These are phyloP conservation scores for Avena eriantha DNA, from an alignment of 176 grass and related monocot genomes.

Conservation along the genomic window DNA sequence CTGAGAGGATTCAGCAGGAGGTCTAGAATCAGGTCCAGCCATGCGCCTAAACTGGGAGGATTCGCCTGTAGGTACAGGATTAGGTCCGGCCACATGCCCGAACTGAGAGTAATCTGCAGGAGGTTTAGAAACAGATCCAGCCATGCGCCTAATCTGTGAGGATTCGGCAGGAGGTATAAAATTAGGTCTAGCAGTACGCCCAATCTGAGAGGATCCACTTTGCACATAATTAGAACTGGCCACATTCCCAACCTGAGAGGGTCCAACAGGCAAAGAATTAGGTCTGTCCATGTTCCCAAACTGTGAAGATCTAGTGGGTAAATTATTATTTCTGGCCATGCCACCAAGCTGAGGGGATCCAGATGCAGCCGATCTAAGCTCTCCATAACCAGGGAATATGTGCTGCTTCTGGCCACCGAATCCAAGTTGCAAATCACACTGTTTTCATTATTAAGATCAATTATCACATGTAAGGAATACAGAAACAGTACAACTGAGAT, in stretches of 20 bases:
- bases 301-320: conserved; percentile 49
- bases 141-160: conserved; percentile 53
- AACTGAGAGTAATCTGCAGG: conserved; percentile 54
- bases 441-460: conserved; percentile 42
- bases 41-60: conserved; percentile 55
- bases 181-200: conserved; percentile 44
- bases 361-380: conserved; percentile 39
- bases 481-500: conserved; percentile 21
- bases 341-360: conserved; percentile 47
- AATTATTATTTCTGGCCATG: conserved; percentile 50
- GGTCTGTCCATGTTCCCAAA: conserved; percentile 32
- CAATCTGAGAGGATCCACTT: conserved; percentile 50
- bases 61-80: conserved; percentile 45
- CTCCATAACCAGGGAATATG: conserved; percentile 49
- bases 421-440: conserved; percentile 65
- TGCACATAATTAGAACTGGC: conserved; percentile 34
- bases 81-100: conserved; percentile 35
- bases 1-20: conserved; percentile 51
- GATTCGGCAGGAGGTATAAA: conserved; percentile 48
- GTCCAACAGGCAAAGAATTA: conserved; percentile 40
- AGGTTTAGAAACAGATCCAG: conserved; percentile 42
- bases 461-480: conserved; percentile 25
- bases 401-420: conserved; percentile 59
- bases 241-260: conserved; percentile 45
- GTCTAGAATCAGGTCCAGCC: conserved; percentile 41